Evolutionary conservation across 192 early-diverging fungal species (phyloP).

Genomic region (Borealophlyctis nickersoniae): DNA sequence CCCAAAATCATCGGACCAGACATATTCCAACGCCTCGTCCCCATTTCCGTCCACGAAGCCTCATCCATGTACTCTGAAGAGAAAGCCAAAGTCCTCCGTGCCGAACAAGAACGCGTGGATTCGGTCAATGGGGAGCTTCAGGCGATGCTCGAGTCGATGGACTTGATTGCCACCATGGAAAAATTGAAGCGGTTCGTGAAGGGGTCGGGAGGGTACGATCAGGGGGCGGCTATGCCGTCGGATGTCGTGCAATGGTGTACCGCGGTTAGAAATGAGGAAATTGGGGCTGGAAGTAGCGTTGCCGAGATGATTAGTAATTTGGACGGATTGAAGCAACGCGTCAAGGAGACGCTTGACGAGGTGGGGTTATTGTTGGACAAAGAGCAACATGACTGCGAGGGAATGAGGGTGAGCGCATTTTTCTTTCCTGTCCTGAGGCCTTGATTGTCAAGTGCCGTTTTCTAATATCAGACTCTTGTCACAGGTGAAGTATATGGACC

Average conservation of each 20-base stretch:
- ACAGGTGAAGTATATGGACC: slow-evolving; percentile 68
- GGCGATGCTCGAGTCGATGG: slow-evolving; percentile 81
- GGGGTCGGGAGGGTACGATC: slow-evolving; percentile 12
- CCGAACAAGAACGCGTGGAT: slow-evolving; percentile 74
- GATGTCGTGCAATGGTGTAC: slow-evolving; percentile 31
- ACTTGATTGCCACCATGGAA: slow-evolving; percentile 70
- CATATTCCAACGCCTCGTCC: slow-evolving; percentile 84
- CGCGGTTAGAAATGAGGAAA: slow-evolving; percentile 50
- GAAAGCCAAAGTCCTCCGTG: slow-evolving; percentile 87
- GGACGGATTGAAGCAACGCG: slow-evolving; percentile 63
- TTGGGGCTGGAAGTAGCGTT: slow-evolving; percentile 19
- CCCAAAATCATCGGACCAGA: slow-evolving; percentile 85
- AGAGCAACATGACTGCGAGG: slow-evolving; percentile 84
- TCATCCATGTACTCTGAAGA: slow-evolving; percentile 94
- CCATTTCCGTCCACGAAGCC: slow-evolving; percentile 90
- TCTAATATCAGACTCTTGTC: too few species aligned
- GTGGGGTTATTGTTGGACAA: slow-evolving; percentile 70
- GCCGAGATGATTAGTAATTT: slow-evolving; percentile 61
- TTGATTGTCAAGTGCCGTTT: slow-evolving; percentile 1
- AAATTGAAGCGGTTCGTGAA: slow-evolving; percentile 68
- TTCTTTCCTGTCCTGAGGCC: neutral
- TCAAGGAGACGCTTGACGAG: slow-evolving; percentile 65
- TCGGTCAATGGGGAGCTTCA: slow-evolving; percentile 80
- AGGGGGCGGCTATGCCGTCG: slow-evolving; percentile 25
- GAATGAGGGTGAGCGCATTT: slow-evolving; percentile 52